Conservation (phyloP, 768 basidiomycete genomes). For the Naganishia vishniacii region DNA sequence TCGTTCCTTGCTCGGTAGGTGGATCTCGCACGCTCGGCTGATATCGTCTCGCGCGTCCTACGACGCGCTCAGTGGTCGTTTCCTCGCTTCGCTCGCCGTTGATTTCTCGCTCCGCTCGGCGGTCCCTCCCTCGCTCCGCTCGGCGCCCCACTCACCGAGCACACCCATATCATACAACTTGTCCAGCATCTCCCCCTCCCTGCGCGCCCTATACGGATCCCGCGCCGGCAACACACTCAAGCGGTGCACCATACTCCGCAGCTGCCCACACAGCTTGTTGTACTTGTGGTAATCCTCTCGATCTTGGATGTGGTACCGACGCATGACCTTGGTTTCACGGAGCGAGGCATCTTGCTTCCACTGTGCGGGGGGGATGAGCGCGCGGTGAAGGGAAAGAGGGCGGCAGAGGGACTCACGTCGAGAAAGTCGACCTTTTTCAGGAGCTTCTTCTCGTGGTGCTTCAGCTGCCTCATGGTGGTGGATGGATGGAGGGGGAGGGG, state of each 20-base stretch:
- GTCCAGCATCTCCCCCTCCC: constrained; percentile 79
- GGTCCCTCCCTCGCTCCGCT: background rate
- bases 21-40: too few species aligned
- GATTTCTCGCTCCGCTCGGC: too few species aligned
- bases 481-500: too few species aligned
- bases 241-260: constrained; percentile 79
- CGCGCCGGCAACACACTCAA: constrained; percentile 78
- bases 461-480: constrained; percentile 75
- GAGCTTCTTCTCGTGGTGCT: constrained; percentile 90
- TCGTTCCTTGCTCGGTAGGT: too few species aligned
- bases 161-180: constrained; percentile 98
- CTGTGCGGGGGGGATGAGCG: constrained; percentile 51
- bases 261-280: constrained; percentile 86
- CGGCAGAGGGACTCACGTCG: constrained; percentile 59
- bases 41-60: background rate
- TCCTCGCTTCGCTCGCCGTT: too few species aligned
- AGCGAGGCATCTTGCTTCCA: constrained; percentile 94
- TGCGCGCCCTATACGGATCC: constrained; percentile 77
- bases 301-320: constrained; percentile 90
- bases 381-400: background rate
- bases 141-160: constrained; percentile 51
- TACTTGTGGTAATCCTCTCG: constrained; percentile 96
- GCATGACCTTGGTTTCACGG: constrained; percentile 88
- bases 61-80: background rate
- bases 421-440: constrained; percentile 96